These are phyloP conservation scores for Solanum pimpinellifolium DNA, from an alignment of 257 asterid genomes.

Conservation along the genomic window DNA sequence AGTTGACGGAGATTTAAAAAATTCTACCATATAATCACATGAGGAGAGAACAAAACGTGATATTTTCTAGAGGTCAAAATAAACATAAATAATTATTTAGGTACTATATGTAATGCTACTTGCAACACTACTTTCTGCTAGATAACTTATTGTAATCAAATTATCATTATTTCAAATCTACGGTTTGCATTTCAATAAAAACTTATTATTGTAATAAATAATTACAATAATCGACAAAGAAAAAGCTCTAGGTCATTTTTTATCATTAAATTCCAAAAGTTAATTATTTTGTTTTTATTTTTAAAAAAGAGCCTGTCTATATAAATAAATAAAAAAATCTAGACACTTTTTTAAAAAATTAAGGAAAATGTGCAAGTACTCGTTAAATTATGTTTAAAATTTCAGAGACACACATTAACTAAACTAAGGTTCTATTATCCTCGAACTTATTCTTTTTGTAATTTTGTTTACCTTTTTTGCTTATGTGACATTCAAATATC, in stretches of 20 bases:
- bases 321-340: background rate
- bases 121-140: background rate
- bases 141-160: background rate
- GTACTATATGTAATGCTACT: background rate
- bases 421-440: too few relatives aligned
- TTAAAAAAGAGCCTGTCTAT: background rate
- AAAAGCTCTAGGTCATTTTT: background rate
- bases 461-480: too few relatives aligned
- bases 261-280: background rate
- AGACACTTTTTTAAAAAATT: background rate
- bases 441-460: too few relatives aligned
- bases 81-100: background rate
- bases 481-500: too few relatives aligned
- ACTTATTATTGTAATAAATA: background rate
- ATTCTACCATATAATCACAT: background rate
- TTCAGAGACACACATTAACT: too few relatives aligned
- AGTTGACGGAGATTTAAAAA: background rate
- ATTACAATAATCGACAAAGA: background rate
- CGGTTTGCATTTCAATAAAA: background rate
- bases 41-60: background rate
- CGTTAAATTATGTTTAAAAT: too few relatives aligned
- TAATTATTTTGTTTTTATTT: too few relatives aligned
- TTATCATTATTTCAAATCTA: background rate
- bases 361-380: too few relatives aligned
- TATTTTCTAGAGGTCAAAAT: background rate